Evolutionary conservation across 2,329 filamentous ascomycete species (phyloP).

Genomic region (Exutisphaerella laricina): DNA sequence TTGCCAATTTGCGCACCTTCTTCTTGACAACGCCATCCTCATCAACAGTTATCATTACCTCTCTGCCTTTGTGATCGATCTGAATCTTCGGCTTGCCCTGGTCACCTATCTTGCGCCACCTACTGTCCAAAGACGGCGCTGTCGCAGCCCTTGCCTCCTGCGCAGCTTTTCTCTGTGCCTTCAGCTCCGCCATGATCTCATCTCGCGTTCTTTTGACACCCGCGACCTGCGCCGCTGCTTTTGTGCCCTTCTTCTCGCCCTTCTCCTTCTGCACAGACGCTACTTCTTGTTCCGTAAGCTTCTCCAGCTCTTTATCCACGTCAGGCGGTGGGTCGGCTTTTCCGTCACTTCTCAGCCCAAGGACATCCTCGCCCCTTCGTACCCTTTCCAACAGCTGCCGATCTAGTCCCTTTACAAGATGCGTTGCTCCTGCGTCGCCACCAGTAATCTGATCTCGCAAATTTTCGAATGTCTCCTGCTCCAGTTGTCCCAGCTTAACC

Average conservation of each 20-base stretch:
- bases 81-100: constrained; percentile 52
- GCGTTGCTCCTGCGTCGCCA: constrained; percentile 72
- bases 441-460: constrained; percentile 71
- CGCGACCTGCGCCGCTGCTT: constrained; percentile 39
- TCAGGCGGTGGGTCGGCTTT: constrained; percentile 25
- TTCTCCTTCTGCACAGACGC: constrained; percentile 59
- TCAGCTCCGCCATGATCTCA: constrained; percentile 56
- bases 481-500: constrained; percentile 77
- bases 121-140: constrained; percentile 40
- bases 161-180: constrained; percentile 47
- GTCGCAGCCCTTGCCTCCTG: constrained; percentile 40
- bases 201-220: constrained; percentile 52
- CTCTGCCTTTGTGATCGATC: constrained; percentile 50
- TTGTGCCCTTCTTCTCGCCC: constrained; percentile 48
- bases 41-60: constrained; percentile 55
- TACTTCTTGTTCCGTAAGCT: constrained; percentile 61
- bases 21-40: constrained; percentile 57
- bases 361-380: constrained; percentile 57
- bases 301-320: constrained; percentile 45
- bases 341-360: constrained; percentile 36
- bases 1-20: constrained; percentile 50
- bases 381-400: constrained; percentile 69
- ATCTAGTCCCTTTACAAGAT: constrained; percentile 88
- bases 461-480: constrained; percentile 70
- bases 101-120: constrained; percentile 37